A percentile compares a stretch with the other conserved stretches of the same genome.
Conservation (phyloP, 176 grass and related monocot genomes). For the Sorghum bicolor region DNA sequence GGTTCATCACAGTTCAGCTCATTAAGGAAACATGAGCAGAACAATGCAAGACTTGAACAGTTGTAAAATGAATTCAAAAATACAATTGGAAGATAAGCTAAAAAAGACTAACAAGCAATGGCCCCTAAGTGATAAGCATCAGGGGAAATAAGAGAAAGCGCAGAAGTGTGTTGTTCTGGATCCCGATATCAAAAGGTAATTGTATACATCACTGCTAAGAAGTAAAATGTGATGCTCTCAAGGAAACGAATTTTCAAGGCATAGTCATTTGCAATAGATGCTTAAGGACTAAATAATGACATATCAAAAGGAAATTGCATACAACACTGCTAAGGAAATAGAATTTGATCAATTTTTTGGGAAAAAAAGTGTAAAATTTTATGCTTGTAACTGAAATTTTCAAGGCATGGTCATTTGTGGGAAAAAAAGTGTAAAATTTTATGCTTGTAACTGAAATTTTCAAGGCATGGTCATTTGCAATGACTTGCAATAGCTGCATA, state of each 20-base stretch:
- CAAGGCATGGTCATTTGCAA: constrained; percentile 46
- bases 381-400: neutral
- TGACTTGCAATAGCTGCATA: constrained; percentile 50
- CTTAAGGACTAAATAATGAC: neutral
- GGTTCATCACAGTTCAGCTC: neutral
- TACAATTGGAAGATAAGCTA: neutral
- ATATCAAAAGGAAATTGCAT: neutral
- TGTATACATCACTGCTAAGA: neutral
- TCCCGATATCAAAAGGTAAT: neutral
- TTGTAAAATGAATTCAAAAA: neutral
- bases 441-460: neutral
- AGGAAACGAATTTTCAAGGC: neutral
- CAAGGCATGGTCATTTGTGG: constrained; percentile 38
- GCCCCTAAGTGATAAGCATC: neutral
- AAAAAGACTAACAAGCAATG: neutral
- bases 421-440: neutral
- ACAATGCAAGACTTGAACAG: neutral
- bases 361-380: neutral
- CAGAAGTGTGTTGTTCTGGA: neutral
- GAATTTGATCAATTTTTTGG: neutral
- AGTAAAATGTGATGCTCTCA: neutral
- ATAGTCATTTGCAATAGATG: constrained; percentile 53
- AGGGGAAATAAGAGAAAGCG: neutral
- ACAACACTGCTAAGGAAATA: neutral
- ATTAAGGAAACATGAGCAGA: neutral